Conservation (phyloP, 1,284 basidiomycete species). For the Austropuccinia psidii region DNA sequence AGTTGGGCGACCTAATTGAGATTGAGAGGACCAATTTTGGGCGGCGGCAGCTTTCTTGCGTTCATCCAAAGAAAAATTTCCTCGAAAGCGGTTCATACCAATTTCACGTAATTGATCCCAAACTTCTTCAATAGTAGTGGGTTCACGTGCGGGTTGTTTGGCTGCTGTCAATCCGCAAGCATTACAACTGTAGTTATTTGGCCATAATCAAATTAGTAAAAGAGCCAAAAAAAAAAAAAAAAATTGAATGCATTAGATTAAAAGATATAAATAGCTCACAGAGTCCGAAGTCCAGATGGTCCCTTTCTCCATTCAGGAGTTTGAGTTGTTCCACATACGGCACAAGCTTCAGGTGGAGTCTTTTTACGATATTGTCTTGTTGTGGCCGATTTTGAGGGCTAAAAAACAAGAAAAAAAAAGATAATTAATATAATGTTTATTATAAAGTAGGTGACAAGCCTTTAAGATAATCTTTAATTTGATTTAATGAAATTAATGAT, state of each 20-base stretch:
- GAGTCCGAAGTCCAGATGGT: constrained; percentile 30
- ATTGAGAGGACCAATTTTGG: constrained; percentile 23
- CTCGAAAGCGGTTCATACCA: constrained; percentile 4
- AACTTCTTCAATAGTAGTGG: constrained; percentile 28
- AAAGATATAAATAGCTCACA: constrained; percentile 10
- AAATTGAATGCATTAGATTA: neutral
- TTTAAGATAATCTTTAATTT: neutral
- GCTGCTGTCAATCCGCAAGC: constrained; percentile 33
- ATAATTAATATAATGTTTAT: neutral
- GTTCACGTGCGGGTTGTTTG: constrained; percentile 9
- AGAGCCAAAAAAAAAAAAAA: neutral
- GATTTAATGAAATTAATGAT: no score
- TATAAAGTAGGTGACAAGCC: neutral
- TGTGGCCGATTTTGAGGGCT: constrained; percentile 11
- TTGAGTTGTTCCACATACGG: neutral
- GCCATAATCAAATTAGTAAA: neutral
- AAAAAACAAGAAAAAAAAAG: neutral
- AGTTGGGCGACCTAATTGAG: neutral
- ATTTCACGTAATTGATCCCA: constrained; percentile 28
- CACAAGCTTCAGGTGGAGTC: constrained; percentile 26
- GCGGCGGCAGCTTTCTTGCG: constrained; percentile 24
- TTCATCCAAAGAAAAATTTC: neutral
- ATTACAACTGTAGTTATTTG: constrained; percentile 14
- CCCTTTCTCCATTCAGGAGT: constrained; percentile 36
- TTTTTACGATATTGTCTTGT: constrained; percentile 35